Evolutionary conservation across 2,329 filamentous ascomycete species (phyloP), one percentile per base, ranked within the genome.

Genomic region (Chaetomium strumarium): DNA sequence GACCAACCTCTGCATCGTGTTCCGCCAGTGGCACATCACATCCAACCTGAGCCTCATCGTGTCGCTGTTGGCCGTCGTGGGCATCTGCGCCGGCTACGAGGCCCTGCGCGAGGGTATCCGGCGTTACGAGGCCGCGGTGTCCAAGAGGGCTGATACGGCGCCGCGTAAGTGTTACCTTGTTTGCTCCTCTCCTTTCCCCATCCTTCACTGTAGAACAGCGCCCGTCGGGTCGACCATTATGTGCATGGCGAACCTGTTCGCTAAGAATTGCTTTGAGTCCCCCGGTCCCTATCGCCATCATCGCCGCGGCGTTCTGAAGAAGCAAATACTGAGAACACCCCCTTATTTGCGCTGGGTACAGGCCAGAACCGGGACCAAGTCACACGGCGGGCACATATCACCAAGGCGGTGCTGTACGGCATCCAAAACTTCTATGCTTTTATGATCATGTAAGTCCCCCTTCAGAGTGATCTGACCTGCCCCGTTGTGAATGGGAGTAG

Each of bases 351-450:
- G 30, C 46, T 45, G 30, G 77, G 78, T 74, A 74, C 85, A 95
- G 88, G 88, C 74, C 85, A 87, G 69, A 81, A 77, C 66, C 80
- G 81, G 68, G 73, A 70, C 58, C 74, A 75, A 58, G 75, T 80
- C 58, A 80, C 82, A 68, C 80, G 83, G 70, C 81, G 79, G 65
- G 85, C 83, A 47, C 90, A 88, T 70, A 67, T 95, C 56, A 74
- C 89, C 69, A 92, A 96, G 76, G 88, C 88, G 29, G 70, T 80
- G 31, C 73, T 99, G 51, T 99, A 99, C 74, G 92, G 85, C 17
- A 71, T 93, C 47, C 93, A 99, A 75, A 95, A 93, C 61, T 97
- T 97, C 70, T 99, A 99, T 70, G 95, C 91, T 43, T 97, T 99
- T 66, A 97, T 99, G 79, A 91, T 99, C 68, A 99, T 99, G 93